Conservation (phyloP, 306 rosid genomes). For the Oxytropis ochrocephala region DNA sequence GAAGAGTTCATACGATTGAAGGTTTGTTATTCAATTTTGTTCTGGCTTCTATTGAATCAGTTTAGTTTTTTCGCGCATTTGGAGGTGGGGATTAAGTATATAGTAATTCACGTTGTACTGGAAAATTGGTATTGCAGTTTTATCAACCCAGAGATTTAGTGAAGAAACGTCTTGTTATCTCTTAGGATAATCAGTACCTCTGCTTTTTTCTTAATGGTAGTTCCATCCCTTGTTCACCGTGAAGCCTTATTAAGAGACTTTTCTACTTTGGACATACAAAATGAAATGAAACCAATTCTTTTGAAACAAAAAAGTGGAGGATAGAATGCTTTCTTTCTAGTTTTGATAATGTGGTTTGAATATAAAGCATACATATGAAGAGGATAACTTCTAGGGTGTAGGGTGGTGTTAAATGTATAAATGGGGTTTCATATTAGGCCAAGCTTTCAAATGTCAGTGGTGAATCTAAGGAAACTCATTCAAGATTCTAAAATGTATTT, state of each 20-base stretch:
- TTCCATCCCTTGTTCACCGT: not conserved
- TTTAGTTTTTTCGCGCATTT: not conserved
- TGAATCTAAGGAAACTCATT: not conserved
- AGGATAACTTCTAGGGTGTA: not conserved
- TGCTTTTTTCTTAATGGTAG: not conserved
- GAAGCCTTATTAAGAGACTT: not conserved
- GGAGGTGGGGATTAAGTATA: not conserved
- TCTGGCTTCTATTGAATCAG: not conserved
- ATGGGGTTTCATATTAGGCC: not conserved
- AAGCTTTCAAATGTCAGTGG: not conserved
- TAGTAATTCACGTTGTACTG: not conserved
- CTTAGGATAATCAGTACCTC: not conserved
- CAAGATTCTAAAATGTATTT: slow-evolving; percentile 1
- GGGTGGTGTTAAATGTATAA: not conserved
- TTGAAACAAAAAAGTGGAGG: not conserved
- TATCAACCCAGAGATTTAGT: not conserved
- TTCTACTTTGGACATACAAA: not conserved
- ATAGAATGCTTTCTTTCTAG: not conserved
- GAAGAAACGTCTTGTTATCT: not conserved
- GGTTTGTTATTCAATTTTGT: slow-evolving; percentile 43
- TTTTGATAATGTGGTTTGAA: not conserved
- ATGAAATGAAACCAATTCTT: not conserved
- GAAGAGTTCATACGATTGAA: slow-evolving; percentile 86
- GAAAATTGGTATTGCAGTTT: not conserved
- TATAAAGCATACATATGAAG: not conserved